Evolutionary conservation across 2,329 filamentous ascomycete genomes (phyloP), one percentile per base, ranked within the genome.

Genomic region (Ceratocystis huliohia): DNA sequence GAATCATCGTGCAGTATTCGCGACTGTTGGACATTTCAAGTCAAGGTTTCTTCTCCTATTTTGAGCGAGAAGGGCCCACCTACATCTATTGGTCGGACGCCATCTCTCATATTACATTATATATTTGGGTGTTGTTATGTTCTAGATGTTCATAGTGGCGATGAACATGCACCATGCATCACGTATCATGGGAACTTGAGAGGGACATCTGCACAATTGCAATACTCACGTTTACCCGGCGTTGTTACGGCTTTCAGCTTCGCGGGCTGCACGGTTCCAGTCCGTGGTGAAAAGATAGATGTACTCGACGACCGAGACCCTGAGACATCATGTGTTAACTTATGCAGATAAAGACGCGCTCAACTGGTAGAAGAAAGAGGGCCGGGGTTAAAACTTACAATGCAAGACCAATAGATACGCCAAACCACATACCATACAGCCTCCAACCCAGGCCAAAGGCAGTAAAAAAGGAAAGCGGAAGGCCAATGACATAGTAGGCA

Each of bases 401-500:
- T 4, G 80, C 75, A 15, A 96, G 77, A 1, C 89, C 92, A 69
- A 95, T 74, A 0, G 86, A 88, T 5, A 91, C 84, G 22, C 90
- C 89, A 13, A 81, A 78, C 93, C 93, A 97, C 20, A 97, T 78
- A 0, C 93, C 93, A 66, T 84, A 80, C 46, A 97, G 77, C 61
- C 85, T 84, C 91, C 88, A 95, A 22, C 80, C 80, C 2, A 92
- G 77, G 0, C 85, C 87, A 74, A 97, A 96, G 0, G 86, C 88
- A 0, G 88, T 84, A 3, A 82, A 84, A 70, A 96, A 88, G 48
- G 87, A 90, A 44, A 96, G 84, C 0, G 94, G 93, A 75, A 97
- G 80, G 0, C 90, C 93, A 30, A 97, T 81, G 20, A 83, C 78
- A 75, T 97, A 99, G 77, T 96, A 96, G 25, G 87, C 87, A 63